Evolutionary conservation across 2,329 filamentous ascomycete species (phyloP).

Genomic region (Fusarium virguliforme): DNA sequence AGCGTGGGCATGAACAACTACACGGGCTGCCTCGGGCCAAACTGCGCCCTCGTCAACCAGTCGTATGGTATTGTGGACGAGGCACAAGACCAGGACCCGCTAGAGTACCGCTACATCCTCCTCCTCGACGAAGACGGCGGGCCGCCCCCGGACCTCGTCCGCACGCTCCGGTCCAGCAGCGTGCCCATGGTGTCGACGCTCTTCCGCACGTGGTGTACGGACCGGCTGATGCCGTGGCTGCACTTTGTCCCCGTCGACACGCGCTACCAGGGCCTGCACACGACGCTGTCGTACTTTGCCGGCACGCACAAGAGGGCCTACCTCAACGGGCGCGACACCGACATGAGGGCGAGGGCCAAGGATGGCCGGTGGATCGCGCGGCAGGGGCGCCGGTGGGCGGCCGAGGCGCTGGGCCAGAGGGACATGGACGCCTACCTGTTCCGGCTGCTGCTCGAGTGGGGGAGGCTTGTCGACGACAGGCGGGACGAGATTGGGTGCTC

Average conservation of each 20-base stretch:
- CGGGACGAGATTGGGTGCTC: constrained; percentile 63
- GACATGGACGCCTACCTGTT: constrained; percentile 90
- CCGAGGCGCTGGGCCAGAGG: constrained; percentile 74
- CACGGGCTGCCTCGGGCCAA: constrained; percentile 69
- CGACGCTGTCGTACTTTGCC: constrained; percentile 81
- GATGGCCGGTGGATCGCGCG: constrained; percentile 78
- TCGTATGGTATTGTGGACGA: constrained; percentile 59
- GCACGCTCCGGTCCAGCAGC: constrained; percentile 75
- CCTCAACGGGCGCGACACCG: constrained; percentile 63
- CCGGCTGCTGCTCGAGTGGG: constrained; percentile 84
- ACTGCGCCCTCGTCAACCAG: constrained; percentile 52
- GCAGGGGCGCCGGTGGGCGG: constrained; percentile 76
- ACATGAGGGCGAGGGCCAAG: constrained; percentile 63
- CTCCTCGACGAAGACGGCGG: constrained; percentile 81
- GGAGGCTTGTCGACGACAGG: constrained; percentile 75
- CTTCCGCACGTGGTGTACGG: constrained; percentile 86
- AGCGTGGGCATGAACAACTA: constrained; percentile 74
- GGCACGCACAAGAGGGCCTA: constrained; percentile 66
- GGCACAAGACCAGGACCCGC: constrained; percentile 64
- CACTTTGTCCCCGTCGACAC: constrained; percentile 87
- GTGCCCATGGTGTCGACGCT: constrained; percentile 81
- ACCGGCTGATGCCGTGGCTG: constrained; percentile 81
- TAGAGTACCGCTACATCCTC: constrained; percentile 79
- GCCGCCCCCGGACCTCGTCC: constrained; percentile 72
- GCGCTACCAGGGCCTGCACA: constrained; percentile 81